Conservation (phyloP, 2,329 filamentous ascomycete genomes). For the Colletotrichum sp. region DNA sequence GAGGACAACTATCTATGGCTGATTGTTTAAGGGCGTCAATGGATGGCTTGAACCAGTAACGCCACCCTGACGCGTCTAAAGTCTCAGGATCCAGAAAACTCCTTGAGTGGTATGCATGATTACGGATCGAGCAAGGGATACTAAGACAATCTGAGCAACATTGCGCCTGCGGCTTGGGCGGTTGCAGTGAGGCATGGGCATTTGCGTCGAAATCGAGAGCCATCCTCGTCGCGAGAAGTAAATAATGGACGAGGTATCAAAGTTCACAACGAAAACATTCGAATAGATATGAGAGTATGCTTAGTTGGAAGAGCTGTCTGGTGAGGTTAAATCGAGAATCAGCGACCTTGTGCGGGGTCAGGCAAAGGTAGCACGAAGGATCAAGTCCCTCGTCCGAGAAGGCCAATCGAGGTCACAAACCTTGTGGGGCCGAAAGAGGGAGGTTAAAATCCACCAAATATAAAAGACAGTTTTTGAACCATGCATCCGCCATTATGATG, state of each 20-base stretch:
- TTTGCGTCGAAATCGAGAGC: neutral
- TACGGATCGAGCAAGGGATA: neutral
- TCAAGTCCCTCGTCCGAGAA: neutral
- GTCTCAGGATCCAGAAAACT: neutral
- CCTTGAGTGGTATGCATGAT: neutral
- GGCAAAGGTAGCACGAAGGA: neutral
- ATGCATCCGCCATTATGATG: neutral
- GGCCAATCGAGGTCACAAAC: neutral
- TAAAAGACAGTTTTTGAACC: neutral
- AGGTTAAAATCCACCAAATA: neutral
- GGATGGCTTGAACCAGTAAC: neutral
- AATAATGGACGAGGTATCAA: neutral
- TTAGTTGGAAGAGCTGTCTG: neutral
- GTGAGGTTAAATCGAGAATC: too few relatives aligned
- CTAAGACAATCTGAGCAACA: neutral
- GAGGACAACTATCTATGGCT: too few relatives aligned
- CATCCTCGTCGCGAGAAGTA: neutral
- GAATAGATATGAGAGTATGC: neutral
- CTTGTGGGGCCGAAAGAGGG: neutral
- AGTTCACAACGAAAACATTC: neutral
- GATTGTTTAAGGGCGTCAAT: too few relatives aligned
- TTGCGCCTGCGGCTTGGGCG: neutral
- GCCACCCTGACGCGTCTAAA: neutral
- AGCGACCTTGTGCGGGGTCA: neutral
- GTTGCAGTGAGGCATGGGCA: neutral